Percentiles rank a stretch among this genome's conserved stretches.
phyloP scores from a whole-genome alignment of 257 asterid species.

The Eucommia ulmoides region DNA sequence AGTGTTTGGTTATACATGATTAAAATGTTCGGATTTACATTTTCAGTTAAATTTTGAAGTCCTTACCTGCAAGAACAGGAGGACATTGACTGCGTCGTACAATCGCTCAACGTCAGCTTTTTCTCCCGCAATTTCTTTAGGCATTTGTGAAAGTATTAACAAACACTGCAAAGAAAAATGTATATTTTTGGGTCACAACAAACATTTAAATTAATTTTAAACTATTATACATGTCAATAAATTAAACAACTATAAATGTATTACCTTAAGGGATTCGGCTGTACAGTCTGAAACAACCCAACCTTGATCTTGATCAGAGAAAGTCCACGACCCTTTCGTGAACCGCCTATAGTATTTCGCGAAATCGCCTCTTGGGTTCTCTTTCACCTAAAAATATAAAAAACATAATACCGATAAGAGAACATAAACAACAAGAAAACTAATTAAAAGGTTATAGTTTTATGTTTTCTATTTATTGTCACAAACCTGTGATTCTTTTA shows the following conservation, averaged over 20 bases:
- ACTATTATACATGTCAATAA: too few relatives aligned
- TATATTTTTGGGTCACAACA: too few relatives aligned
- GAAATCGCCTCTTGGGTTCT: background rate
- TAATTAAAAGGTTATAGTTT: too few relatives aligned
- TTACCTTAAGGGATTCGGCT: background rate
- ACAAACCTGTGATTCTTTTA: constrained; percentile 25
- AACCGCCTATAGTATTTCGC: constrained; percentile 67
- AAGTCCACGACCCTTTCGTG: constrained; percentile 90
- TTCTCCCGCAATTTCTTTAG: background rate
- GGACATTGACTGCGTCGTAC: background rate
- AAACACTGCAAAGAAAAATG: background rate
- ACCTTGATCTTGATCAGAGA: constrained; percentile 94
- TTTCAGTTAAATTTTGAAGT: background rate
- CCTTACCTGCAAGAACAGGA: background rate
- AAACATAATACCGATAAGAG: too few relatives aligned
- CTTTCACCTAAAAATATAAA: constrained; percentile 52
- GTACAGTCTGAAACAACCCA: constrained; percentile 71
- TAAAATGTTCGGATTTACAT: too few relatives aligned
- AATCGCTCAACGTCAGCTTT: background rate
- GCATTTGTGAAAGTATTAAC: background rate
- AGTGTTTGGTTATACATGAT: too few relatives aligned
- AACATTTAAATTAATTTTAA: too few relatives aligned
- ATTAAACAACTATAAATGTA: too few relatives aligned
- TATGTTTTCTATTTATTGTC: too few relatives aligned
- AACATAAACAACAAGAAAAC: too few relatives aligned